Percentiles rank a stretch among this genome's conserved stretches.
These are phyloP conservation scores for Camelina neglecta DNA, from an alignment of 345 rosid species.

Conservation along the genomic window DNA sequence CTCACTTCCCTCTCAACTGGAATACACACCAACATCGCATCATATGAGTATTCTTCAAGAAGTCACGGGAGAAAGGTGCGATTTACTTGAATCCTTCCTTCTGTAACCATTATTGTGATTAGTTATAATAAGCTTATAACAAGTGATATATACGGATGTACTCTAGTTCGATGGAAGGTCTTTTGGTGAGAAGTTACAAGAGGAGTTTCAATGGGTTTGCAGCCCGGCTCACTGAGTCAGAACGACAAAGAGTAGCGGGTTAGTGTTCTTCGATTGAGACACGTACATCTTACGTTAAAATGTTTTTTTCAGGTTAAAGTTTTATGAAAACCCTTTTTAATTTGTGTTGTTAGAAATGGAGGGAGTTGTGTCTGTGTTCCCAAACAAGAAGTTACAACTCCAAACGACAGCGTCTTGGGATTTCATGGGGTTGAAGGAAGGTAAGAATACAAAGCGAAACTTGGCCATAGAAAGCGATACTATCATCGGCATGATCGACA, in stretches of 20 bases:
- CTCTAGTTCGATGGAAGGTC: conserved; percentile 41
- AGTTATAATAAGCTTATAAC: neutral
- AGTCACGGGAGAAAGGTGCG: conserved; percentile 36
- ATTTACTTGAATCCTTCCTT: neutral
- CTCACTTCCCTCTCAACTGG: conserved; percentile 35
- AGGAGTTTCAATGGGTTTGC: conserved; percentile 73
- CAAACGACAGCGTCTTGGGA: conserved; percentile 68
- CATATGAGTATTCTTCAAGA: conserved; percentile 47
- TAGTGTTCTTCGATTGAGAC: neutral
- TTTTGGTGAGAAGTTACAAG: conserved; percentile 54
- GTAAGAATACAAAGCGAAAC: neutral
- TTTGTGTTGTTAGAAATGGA: conserved; percentile 39
- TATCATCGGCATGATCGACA: conserved; percentile 47
- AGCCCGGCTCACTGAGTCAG: conserved; percentile 52
- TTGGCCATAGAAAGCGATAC: conserved; percentile 36
- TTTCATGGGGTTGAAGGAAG: conserved; percentile 52
- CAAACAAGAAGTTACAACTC: conserved; percentile 37
- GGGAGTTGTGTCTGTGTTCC: conserved; percentile 58
- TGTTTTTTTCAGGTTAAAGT: neutral
- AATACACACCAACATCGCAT: conserved; percentile 39
- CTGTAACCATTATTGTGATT: neutral
- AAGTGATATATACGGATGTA: neutral
- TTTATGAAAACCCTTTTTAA: neutral
- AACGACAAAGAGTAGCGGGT: conserved; percentile 53
- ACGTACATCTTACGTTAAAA: neutral